These are phyloP conservation scores for Madurella fahalii DNA, from an alignment of 2,329 filamentous ascomycete species.

Conservation along the genomic window DNA sequence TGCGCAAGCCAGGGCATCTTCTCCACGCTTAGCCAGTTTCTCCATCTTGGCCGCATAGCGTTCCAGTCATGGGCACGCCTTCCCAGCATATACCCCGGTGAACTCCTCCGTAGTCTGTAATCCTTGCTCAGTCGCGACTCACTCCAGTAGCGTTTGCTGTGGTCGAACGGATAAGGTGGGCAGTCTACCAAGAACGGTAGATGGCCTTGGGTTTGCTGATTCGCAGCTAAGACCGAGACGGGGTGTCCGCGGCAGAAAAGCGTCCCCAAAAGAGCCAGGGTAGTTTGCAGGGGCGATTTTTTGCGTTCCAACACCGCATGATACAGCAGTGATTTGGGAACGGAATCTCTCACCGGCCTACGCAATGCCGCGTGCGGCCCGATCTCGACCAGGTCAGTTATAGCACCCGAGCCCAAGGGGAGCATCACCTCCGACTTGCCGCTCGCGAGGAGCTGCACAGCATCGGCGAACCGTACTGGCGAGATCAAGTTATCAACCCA, in stretches of 20 bases:
- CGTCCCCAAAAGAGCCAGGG: too few species aligned
- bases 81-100: neutral
- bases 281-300: neutral
- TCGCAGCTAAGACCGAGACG: too few species aligned
- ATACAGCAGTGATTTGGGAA: neutral
- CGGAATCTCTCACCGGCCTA: neutral
- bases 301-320: neutral
- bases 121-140: neutral
- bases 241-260: too few species aligned
- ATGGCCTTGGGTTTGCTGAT: too few species aligned
- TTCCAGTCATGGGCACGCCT: neutral
- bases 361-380: neutral
- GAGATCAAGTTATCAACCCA: slow-evolving; percentile 36
- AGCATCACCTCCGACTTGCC: neutral
- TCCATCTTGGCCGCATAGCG: neutral
- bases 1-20: neutral
- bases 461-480: slow-evolving; percentile 32
- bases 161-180: neutral
- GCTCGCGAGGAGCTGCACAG: slow-evolving; percentile 13
- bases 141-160: neutral
- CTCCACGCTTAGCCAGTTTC: neutral
- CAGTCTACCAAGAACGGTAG: too few species aligned
- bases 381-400: slow-evolving; percentile 11
- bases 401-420: neutral
- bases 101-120: neutral